Base-by-base conservation (phyloP, 805 yeast species). In the Maudiozyma barnettii region DNA sequence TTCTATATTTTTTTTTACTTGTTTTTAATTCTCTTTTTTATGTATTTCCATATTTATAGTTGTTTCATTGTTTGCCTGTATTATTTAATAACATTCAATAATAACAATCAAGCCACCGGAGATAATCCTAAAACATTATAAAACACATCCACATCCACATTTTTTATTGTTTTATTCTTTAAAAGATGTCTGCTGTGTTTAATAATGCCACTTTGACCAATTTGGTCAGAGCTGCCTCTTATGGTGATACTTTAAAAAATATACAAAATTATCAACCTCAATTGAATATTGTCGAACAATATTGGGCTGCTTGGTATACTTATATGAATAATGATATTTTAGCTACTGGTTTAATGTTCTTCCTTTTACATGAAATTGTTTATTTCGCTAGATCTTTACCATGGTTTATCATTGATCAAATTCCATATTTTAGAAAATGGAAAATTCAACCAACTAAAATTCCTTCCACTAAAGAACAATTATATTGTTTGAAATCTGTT, bases 371-470 rank as follows among this genome's bases (percentile, higher is more conserved):
- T 67, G 99, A 91, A 69, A 54, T 84, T 45, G 78, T 86, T 77
- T 91, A 91, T 70, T 91, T 93, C 64, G 93, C 91, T 45, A 79
- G 98, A 64, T 84, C 90, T 61, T 60, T 91, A 54, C 98, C 98
- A 19, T 91, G 97, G 97, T 77, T 78, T 65, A 76, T 91, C 53
- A 77, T 91, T 55, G 98, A 90, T 66, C 74, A 77, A 58, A 79
- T 89, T 50, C 95, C 95, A 37, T 86, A 76, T 64, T 93, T 91
- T 76, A 77, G 81, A 59, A 79, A 76, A 66, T 91, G 78, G 74
- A 91, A 91, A 70, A 83, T 93, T 57, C 99, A 91, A 72, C 89
- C 87, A 43, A 77, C 84, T 38, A 87, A 87, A 64, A 68, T 82
- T 46, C 96, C 96, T 38, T 72, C 85, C 42, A 75, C 77, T 50